These are phyloP conservation scores for Ceratocystis destructans DNA, from an alignment of 2,329 filamentous ascomycete species.

Conservation along the genomic window DNA sequence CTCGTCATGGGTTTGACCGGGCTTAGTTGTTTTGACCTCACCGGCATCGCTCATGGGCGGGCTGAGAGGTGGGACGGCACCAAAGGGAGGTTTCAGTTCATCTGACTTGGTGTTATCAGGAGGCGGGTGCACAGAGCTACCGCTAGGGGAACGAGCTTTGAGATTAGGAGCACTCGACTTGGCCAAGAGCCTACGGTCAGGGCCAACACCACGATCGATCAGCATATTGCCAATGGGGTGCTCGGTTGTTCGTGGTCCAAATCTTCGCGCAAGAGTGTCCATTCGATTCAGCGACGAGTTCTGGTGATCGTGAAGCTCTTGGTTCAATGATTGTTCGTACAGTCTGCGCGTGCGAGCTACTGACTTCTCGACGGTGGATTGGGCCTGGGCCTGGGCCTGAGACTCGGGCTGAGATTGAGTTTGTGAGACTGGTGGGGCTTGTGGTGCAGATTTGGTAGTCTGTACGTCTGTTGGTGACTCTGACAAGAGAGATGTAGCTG, in stretches of 20 bases:
- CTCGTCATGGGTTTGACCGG: slow-evolving; percentile 65
- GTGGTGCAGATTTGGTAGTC: neutral
- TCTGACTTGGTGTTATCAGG: slow-evolving; percentile 21
- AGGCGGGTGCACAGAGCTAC: slow-evolving; percentile 8
- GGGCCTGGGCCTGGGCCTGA: neutral
- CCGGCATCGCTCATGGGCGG: slow-evolving; percentile 57
- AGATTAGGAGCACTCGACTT: slow-evolving; percentile 58
- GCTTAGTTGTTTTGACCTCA: slow-evolving; percentile 67
- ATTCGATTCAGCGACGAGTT: slow-evolving; percentile 62
- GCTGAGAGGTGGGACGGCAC: slow-evolving; percentile 30
- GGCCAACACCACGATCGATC: slow-evolving; percentile 31
- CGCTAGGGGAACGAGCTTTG: slow-evolving; percentile 16
- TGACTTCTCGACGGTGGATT: slow-evolving; percentile 25
- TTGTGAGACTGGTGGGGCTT: neutral
- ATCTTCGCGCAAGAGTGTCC: slow-evolving; percentile 59
- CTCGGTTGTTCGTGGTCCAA: slow-evolving; percentile 39
- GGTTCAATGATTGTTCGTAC: slow-evolving; percentile 70
- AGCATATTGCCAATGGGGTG: slow-evolving; percentile 34
- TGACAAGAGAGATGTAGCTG: slow-evolving; percentile 12
- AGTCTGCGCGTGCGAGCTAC: slow-evolving; percentile 54
- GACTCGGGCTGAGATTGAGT: neutral
- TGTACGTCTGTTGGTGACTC: neutral
- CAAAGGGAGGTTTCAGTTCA: slow-evolving; percentile 26
- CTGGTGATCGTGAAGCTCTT: slow-evolving; percentile 70
- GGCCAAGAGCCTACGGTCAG: slow-evolving; percentile 34